These are phyloP conservation scores for Coprinellus aureogranulatus DNA, from an alignment of 768 basidiomycete genomes.

Conservation along the genomic window DNA sequence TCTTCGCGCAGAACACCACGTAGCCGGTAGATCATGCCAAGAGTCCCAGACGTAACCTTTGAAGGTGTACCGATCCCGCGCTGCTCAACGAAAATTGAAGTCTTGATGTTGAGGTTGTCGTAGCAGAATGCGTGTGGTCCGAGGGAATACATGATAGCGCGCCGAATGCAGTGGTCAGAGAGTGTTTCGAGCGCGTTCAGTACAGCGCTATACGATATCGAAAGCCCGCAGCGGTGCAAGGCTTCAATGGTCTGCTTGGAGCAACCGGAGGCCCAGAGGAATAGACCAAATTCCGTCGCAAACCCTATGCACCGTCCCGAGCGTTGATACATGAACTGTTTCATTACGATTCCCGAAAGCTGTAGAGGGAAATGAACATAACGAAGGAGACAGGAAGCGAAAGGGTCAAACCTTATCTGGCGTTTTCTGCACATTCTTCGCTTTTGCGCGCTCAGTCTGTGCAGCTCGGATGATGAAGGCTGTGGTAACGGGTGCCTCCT, in stretches of 20 bases:
- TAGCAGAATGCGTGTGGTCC: slow-evolving; percentile 7
- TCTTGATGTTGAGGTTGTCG: slow-evolving; percentile 11
- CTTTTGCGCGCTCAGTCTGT: neutral
- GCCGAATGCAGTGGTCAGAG: neutral
- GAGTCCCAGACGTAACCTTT: slow-evolving; percentile 9
- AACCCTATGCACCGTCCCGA: neutral
- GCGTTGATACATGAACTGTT: neutral
- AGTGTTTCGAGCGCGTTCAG: neutral
- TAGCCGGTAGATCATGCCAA: slow-evolving; percentile 5
- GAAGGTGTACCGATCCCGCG: neutral
- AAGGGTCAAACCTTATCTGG: neutral
- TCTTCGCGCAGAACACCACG: neutral
- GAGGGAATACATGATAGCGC: neutral
- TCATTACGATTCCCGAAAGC: neutral
- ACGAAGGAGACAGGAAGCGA: neutral
- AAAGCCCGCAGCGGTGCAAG: neutral
- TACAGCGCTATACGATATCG: neutral
- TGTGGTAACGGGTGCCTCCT: neutral
- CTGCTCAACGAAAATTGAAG: slow-evolving; percentile 12
- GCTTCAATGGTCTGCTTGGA: neutral
- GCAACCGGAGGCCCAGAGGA: neutral
- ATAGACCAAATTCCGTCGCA: neutral
- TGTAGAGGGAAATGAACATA: neutral
- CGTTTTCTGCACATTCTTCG: neutral
- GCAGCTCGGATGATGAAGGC: neutral